phyloP scores from a whole-genome alignment of 495 filamentous ascomycete species.

The Glutinoglossum americanum region DNA sequence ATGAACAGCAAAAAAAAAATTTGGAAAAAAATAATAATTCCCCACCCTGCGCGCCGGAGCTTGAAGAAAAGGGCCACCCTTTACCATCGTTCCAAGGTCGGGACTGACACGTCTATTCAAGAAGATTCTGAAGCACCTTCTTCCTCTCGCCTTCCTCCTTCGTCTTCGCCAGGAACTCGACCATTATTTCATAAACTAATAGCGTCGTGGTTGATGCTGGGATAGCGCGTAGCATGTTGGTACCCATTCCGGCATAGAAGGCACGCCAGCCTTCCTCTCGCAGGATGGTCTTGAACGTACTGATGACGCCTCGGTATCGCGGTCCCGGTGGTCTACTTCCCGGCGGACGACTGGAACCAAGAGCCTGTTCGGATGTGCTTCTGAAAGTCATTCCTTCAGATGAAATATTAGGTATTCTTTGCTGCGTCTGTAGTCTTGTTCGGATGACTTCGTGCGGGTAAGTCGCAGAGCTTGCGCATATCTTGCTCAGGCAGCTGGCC shows the following conservation, averaged over 20 bases:
- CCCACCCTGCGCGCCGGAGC: neutral
- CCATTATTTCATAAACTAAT: constrained; percentile 66
- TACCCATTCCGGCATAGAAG: constrained; percentile 95
- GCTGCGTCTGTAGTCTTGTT: constrained; percentile 75
- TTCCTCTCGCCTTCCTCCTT: neutral
- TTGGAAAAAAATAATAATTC: neutral
- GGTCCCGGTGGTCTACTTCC: constrained; percentile 15
- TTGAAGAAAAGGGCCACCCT: neutral
- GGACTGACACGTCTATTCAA: neutral
- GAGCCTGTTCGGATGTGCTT: constrained; percentile 27
- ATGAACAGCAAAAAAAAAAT: neutral
- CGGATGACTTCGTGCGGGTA: constrained; percentile 95
- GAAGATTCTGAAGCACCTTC: neutral
- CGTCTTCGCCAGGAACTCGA: neutral
- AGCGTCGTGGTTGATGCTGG: constrained; percentile 93
- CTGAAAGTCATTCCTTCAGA: constrained; percentile 39
- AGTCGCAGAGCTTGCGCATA: constrained; percentile 83
- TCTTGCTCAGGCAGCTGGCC: constrained; percentile 86
- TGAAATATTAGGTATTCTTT: constrained; percentile 32
- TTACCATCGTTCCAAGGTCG: neutral
- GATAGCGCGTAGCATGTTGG: constrained; percentile 89
- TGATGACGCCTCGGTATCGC: constrained; percentile 62
- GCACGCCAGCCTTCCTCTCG: constrained; percentile 87
- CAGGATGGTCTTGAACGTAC: constrained; percentile 65
- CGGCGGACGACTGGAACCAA: constrained; percentile 1